Conservation (phyloP, 768 basidiomycete species). For the Hygrocybe punicea region DNA sequence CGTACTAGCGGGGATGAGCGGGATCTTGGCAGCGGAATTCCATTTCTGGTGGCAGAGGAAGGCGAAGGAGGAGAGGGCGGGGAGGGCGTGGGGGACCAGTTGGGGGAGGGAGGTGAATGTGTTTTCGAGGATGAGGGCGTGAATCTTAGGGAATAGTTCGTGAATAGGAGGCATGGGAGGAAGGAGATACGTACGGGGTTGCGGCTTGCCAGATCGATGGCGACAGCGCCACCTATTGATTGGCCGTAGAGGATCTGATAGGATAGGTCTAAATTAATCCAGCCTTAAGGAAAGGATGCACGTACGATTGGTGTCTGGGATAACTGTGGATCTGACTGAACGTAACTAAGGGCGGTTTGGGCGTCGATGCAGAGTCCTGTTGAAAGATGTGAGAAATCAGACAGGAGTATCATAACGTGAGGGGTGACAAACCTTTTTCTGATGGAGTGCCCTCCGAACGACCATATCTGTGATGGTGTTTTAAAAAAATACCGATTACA, state of each 20-base stretch:
- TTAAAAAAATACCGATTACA: background rate
- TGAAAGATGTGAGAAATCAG: background rate
- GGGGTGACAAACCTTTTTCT: conserved; percentile 59
- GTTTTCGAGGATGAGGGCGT: conserved; percentile 85
- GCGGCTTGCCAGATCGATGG: conserved; percentile 79
- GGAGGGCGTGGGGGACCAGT: conserved; percentile 78
- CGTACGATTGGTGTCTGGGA: conserved; percentile 63
- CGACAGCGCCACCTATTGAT: conserved; percentile 89
- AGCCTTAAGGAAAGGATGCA: background rate
- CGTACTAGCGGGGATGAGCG: conserved; percentile 55
- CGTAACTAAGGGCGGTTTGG: conserved; percentile 75
- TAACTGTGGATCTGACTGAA: conserved; percentile 60
- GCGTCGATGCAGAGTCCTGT: conserved; percentile 83
- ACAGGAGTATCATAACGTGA: background rate
- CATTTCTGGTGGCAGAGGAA: conserved; percentile 86
- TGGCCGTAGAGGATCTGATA: conserved; percentile 73
- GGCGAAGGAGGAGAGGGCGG: conserved; percentile 65
- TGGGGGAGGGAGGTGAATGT: conserved; percentile 84
- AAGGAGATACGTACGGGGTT: conserved; percentile 56
- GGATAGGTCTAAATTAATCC: background rate
- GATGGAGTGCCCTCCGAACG: conserved; percentile 82
- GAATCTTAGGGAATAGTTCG: conserved; percentile 45
- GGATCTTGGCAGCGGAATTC: conserved; percentile 70
- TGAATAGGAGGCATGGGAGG: background rate
- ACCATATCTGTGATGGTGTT: conserved; percentile 76